Evolutionary conservation across 208 protist species (phyloP).

Genomic region (Wallacemonas rigidus): DNA sequence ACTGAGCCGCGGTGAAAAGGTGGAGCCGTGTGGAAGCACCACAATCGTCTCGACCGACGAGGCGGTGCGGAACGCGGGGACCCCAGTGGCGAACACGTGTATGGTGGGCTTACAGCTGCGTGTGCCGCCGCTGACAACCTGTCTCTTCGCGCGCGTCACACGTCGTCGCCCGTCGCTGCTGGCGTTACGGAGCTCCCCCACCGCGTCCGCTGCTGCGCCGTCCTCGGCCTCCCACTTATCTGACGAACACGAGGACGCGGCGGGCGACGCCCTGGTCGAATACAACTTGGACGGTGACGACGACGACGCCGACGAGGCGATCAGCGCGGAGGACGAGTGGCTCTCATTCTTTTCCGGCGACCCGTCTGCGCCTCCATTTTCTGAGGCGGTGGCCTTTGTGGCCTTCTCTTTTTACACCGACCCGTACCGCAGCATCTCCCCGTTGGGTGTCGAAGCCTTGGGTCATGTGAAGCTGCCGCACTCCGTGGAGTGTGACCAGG

Average conservation of each 20-base stretch:
- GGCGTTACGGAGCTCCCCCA: background rate
- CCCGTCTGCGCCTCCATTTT: background rate
- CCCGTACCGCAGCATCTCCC: background rate
- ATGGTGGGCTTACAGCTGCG: conserved; percentile 17
- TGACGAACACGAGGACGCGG: background rate
- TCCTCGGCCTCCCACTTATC: background rate
- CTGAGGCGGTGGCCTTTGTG: background rate
- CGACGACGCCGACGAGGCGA: background rate
- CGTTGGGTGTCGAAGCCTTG: background rate
- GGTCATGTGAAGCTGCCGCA: background rate
- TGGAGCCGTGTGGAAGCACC: conserved; percentile 15
- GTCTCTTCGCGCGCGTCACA: conserved; percentile 37
- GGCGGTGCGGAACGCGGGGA: background rate
- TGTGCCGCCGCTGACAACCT: conserved; percentile 46
- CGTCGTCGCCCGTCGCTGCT: background rate
- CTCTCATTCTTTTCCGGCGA: background rate
- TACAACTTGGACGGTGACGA: background rate
- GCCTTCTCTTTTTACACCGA: background rate
- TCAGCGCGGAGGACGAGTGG: background rate
- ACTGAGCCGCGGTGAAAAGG: background rate
- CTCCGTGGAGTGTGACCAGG: conserved; percentile 28
- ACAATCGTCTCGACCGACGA: background rate
- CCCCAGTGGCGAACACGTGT: conserved; percentile 18
- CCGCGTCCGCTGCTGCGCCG: conserved; percentile 7
- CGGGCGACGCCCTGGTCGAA: background rate